Evolutionary conservation across 1,284 basidiomycete genomes (phyloP), one percentile per base, ranked within the genome.

Genomic region (Moesziomyces parantarcticus): DNA sequence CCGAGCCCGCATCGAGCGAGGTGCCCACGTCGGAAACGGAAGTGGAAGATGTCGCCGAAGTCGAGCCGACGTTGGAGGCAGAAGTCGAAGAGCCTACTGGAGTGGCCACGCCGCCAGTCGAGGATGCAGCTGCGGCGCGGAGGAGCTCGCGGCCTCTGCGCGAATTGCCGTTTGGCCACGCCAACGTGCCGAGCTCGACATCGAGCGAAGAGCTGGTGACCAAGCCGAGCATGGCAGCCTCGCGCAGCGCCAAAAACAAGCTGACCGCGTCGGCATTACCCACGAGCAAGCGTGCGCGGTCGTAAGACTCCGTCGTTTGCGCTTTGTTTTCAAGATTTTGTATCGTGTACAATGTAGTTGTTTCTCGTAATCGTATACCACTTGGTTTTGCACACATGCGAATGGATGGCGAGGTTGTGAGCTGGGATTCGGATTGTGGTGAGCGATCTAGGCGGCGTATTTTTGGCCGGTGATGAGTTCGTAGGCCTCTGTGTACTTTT

Each of bases 401-500:
- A 39, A 22, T n/a, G n/a, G n/a, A 50, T 23, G 26, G 36, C 36
- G 36, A 39, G 36, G 6, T 32, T 13, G 10, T 32, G 7, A 32
- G 29, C 29, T 21, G 47, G 16, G n/a, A 20, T 32, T 49, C 16
- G 26, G 18, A 20, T 3, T 25, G n/a, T 13, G 34, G 47, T 32
- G 34, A 36, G 26, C 25, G 23, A 32, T 16, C 36, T 39, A 39
- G 14, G 36, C 36, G 36, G 36, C 14, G 40, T 74, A 82, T 52
- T 67, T 69, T 9, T 64, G 48, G 8, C 75, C 81, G 5, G 81
- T 83, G 39, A 83, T 81, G 13, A 74, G 45, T 54, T 76, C 64
- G 56, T 75, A 83, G 1, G 79, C 80, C 60, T 83, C 80, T 23
- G 66, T 54, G 54, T 83, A 83, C 66, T 81, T 81, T 34, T 78